A percentile compares a stretch with the other conserved stretches of the same genome.
phyloP scores from a whole-genome alignment of 495 filamentous ascomycete genomes.

The Lineolata rhizophorae region DNA sequence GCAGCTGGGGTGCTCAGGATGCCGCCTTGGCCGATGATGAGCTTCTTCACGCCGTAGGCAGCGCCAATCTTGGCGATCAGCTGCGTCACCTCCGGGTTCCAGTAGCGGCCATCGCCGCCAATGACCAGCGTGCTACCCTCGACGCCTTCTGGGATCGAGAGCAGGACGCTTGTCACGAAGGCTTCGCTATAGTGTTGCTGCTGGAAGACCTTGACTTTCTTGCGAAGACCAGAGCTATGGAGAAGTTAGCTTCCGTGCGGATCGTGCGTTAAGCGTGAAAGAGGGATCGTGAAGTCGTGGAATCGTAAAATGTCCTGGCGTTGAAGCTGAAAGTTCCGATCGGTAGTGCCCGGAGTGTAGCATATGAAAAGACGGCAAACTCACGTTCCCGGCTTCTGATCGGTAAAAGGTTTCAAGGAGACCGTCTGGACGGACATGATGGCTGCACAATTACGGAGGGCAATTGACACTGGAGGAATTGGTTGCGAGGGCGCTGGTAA shows the following conservation, averaged over 20 bases:
- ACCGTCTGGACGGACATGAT: conserved; percentile 59
- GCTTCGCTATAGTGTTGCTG: conserved; percentile 86
- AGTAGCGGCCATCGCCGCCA: conserved; percentile 91
- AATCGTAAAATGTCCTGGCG: conserved; percentile 8
- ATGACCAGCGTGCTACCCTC: conserved; percentile 82
- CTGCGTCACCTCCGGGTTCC: conserved; percentile 89
- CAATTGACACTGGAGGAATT: too few species aligned
- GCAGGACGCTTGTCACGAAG: conserved; percentile 79
- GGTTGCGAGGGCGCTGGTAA: too few species aligned
- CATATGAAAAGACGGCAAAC: too few species aligned
- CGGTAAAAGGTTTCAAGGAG: conserved; percentile 55
- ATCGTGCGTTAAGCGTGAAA: conserved; percentile 1
- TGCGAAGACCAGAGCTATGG: conserved; percentile 78
- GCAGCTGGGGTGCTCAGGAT: conserved; percentile 92
- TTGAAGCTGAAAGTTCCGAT: conserved; percentile 7
- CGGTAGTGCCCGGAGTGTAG: too few species aligned
- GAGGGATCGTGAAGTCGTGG: conserved; percentile 1
- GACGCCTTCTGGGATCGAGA: conserved; percentile 87
- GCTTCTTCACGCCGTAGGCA: conserved; percentile 97
- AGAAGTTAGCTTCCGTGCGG: conserved; percentile 12
- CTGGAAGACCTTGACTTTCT: conserved; percentile 97
- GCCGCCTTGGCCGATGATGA: conserved; percentile 84
- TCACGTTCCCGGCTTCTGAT: conserved; percentile 99
- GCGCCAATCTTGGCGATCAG: conserved; percentile 92
- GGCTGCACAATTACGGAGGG: too few species aligned